Percentiles rank a stretch among this genome's conserved stretches.
Conservation (phyloP, 306 rosid species). For the Clitoria ternatea region DNA sequence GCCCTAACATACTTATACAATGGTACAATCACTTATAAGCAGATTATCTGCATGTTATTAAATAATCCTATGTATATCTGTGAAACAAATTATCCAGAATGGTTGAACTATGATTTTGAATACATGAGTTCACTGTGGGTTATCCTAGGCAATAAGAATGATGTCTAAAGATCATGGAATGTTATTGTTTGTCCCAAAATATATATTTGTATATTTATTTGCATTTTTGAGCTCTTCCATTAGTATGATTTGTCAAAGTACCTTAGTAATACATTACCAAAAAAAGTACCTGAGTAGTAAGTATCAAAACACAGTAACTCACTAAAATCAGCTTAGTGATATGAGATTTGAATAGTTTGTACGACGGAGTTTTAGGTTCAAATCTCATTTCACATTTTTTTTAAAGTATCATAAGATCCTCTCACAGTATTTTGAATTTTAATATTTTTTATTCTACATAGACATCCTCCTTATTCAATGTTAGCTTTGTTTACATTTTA, state of each 20-base stretch:
- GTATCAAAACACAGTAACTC: too few relatives aligned
- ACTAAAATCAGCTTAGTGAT: too few relatives aligned
- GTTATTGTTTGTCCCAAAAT: not conserved
- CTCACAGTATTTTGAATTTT: not conserved
- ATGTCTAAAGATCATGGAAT: not conserved
- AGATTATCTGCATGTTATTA: not conserved
- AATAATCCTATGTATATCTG: not conserved
- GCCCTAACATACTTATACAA: not conserved
- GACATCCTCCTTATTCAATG: not conserved
- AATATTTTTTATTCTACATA: not conserved
- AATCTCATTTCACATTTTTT: too few relatives aligned
- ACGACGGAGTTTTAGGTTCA: too few relatives aligned
- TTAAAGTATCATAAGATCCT: not conserved
- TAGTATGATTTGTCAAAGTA: not conserved
- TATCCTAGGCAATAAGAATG: too few relatives aligned
- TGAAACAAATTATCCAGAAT: not conserved
- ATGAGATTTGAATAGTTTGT: too few relatives aligned
- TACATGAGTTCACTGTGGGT: too few relatives aligned
- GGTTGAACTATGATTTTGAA: not conserved
- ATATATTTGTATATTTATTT: not conserved
- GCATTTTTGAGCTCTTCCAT: not conserved
- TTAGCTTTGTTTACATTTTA: not conserved
- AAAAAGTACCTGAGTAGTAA: too few relatives aligned
- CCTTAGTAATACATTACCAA: not conserved
- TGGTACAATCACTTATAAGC: not conserved